These are phyloP conservation scores for Dendrobium catenatum DNA, from an alignment of 106 monocot genomes.

Conservation along the genomic window DNA sequence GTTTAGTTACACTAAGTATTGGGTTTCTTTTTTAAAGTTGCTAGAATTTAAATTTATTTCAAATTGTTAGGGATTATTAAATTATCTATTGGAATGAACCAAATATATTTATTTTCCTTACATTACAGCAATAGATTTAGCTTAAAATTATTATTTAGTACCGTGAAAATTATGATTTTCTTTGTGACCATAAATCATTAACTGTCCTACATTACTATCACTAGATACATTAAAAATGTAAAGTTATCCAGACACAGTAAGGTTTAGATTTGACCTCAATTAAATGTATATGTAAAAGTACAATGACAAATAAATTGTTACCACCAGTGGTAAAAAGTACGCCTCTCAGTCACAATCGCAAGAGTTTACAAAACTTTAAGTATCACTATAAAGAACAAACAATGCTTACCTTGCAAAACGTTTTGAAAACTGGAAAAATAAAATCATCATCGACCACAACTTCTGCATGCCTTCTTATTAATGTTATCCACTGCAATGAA, in stretches of 20 bases:
- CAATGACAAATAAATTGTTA: neutral
- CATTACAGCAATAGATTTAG: too few species aligned
- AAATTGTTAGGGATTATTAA: too few species aligned
- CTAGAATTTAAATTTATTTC: too few species aligned
- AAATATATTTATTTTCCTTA: too few species aligned
- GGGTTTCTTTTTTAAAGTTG: too few species aligned
- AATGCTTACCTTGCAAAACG: slow-evolving; percentile 71
- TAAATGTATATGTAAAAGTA: neutral
- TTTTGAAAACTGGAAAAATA: slow-evolving; percentile 72
- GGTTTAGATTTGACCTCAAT: neutral
- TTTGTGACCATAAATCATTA: too few species aligned
- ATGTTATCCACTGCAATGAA: slow-evolving; percentile 73
- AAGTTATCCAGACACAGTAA: neutral
- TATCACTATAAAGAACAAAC: neutral
- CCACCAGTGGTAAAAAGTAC: neutral
- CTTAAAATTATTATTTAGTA: too few species aligned
- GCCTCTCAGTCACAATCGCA: neutral
- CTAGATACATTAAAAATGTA: neutral
- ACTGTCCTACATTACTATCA: too few species aligned
- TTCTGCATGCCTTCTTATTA: slow-evolving; percentile 73
- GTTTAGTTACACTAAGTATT: too few species aligned
- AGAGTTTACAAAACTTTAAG: neutral
- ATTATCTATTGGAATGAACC: too few species aligned
- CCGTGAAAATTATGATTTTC: too few species aligned
- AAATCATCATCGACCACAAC: slow-evolving; percentile 47